phyloP scores from a whole-genome alignment of 2,329 filamentous ascomycete species.

The Apiospora sp. region DNA sequence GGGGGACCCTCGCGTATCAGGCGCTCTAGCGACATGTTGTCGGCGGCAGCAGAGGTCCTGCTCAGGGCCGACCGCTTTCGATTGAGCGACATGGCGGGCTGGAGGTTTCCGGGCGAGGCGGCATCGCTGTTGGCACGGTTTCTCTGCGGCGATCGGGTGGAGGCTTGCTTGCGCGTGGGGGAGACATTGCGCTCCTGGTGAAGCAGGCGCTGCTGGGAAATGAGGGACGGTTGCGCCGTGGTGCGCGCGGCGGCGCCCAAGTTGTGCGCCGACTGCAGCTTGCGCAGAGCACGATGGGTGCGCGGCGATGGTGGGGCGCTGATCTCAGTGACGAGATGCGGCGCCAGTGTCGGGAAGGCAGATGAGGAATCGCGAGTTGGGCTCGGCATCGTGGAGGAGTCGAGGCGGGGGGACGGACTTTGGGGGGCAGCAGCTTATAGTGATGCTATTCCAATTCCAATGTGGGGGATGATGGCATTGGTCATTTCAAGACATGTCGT shows the following conservation, averaged over 20 bases:
- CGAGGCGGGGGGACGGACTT: background rate
- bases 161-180: slow-evolving; percentile 46
- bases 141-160: slow-evolving; percentile 59
- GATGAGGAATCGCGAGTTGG: slow-evolving; percentile 37
- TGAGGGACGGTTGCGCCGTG: slow-evolving; percentile 57
- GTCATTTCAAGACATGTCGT: slow-evolving; percentile 16
- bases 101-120: slow-evolving; percentile 48
- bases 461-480: background rate
- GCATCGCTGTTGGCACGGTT: slow-evolving; percentile 79
- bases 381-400: slow-evolving; percentile 38
- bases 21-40: slow-evolving; percentile 72
- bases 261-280: slow-evolving; percentile 78
- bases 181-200: slow-evolving; percentile 43
- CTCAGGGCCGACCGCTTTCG: slow-evolving; percentile 52
- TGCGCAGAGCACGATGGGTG: slow-evolving; percentile 72
- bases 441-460: background rate
- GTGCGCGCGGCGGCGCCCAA: slow-evolving; percentile 60
- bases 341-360: slow-evolving; percentile 35
- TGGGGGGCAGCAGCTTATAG: background rate
- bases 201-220: slow-evolving; percentile 67
- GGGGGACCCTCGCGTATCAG: slow-evolving; percentile 83
- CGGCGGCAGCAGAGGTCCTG: slow-evolving; percentile 57
- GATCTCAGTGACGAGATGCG: slow-evolving; percentile 52
- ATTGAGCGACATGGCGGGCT: slow-evolving; percentile 46
- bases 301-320: slow-evolving; percentile 68